Evolutionary conservation across 371 early-diverging fungal species (phyloP).

Genomic region (Mortierella sp.): DNA sequence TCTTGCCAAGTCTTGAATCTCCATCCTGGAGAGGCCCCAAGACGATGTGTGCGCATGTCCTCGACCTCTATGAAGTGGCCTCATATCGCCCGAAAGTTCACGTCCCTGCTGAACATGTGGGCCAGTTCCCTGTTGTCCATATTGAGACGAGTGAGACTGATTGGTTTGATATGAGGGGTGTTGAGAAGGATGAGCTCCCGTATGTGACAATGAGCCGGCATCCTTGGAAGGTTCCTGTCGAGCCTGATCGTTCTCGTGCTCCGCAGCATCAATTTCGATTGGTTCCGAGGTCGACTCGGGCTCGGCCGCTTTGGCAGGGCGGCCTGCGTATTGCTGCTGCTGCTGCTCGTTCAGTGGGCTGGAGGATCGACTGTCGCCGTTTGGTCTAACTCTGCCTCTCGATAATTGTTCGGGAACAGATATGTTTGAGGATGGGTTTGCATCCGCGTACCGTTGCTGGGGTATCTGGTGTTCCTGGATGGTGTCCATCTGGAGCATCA

Average conservation of each 20-base stretch:
- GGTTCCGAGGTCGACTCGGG: not conserved
- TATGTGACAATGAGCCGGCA: not conserved
- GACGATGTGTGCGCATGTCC: constrained; percentile 44
- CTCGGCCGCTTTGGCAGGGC: no score
- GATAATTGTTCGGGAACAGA: not conserved
- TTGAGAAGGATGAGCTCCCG: constrained; percentile 3
- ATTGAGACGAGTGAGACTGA: constrained; percentile 1
- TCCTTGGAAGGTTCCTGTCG: constrained; percentile 1
- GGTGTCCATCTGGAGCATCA: constrained; percentile 33
- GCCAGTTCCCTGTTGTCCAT: not conserved
- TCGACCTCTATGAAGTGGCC: constrained; percentile 26
- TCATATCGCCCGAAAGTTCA: constrained; percentile 15
- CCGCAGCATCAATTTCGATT: constrained; percentile 10
- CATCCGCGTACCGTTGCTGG: constrained; percentile 4
- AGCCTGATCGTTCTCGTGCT: constrained; percentile 1
- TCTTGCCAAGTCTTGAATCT: constrained; percentile 30
- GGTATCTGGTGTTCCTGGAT: constrained; percentile 29
- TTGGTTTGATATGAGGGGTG: constrained; percentile 13
- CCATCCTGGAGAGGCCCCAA: constrained; percentile 39
- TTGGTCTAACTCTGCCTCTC: not conserved
- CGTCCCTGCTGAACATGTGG: constrained; percentile 2
- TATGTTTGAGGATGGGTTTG: not conserved
- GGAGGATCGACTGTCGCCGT: constrained; percentile 9
- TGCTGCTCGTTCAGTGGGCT: constrained; percentile 1
- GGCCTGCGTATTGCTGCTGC: constrained; percentile 5